Base-by-base conservation (phyloP, 2,329 filamentous ascomycete species). In the Aspergillus quadricinctus region DNA sequence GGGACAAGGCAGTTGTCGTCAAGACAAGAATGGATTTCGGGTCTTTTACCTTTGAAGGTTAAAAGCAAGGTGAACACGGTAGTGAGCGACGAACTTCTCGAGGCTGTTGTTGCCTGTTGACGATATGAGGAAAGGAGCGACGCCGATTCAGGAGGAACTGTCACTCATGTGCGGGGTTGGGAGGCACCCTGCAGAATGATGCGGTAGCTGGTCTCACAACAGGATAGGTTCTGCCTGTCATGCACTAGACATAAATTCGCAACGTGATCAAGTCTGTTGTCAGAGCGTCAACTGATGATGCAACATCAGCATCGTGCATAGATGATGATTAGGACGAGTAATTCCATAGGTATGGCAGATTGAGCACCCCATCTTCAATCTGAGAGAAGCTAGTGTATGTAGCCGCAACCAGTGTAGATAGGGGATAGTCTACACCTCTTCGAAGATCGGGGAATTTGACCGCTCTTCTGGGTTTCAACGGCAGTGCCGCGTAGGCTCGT, bases 131-230 rank as follows among this genome's bases (percentile, higher is more conserved):
- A 53, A 41, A 11, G 53, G 41, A 55, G 29, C 52, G 60, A 50
- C 48, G 56, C 52, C 60, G 57, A 58, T 54, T 51, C 60, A 62
- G 53, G 55, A 54, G 57, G 50, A 58, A 55, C 53, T 52, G 50
- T 59, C 55, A 53, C 48, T 49, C 48, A 51, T 41, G 57, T 62
- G 60, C 60, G 60, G 60, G 60, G 60, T 62, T 59, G 40, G 43
- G 23, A 43, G 37, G 46, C 14, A 41, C 50, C 53, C 56, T 53
- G 57, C 53, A 53, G 45, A 52, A 31, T 43, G 40, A 35, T 29
- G 28, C 48, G 31, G 28, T 48, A 27, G 28, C 6, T 48, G 11
- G n/a, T 37, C 31, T 48, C 25, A 19, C 37, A 31, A 45, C 21
- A 37, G 31, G 31, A 14, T 14, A 37, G 14, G 31, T 14, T 17